phyloP scores from a whole-genome alignment of 2,329 filamentous ascomycete genomes.

The Pseudodiploospora longispora region DNA sequence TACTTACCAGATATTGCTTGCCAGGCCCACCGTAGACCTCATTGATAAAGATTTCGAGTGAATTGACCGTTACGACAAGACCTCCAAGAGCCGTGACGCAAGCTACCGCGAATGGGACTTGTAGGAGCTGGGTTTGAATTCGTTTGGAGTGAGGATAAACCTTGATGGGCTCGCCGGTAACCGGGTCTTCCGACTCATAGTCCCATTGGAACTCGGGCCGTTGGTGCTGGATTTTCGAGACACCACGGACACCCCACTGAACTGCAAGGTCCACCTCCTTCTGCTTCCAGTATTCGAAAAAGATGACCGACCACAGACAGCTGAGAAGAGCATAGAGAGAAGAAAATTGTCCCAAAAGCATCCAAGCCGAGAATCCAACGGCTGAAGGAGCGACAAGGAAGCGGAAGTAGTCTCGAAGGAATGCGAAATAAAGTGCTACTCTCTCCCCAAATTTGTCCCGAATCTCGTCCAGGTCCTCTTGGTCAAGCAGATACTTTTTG shows the following conservation, averaged over 20 bases:
- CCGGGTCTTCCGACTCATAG: conserved; percentile 64
- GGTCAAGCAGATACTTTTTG: conserved; percentile 58
- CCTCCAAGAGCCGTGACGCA: conserved; percentile 67
- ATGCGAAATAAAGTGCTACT: conserved; percentile 93
- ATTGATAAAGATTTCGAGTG: conserved; percentile 90
- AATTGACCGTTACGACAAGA: conserved; percentile 80
- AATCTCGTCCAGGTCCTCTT: conserved; percentile 63
- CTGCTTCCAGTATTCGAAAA: conserved; percentile 94
- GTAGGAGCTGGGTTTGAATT: conserved; percentile 66
- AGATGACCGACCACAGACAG: conserved; percentile 79
- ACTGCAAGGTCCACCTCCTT: conserved; percentile 81
- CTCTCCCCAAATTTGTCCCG: conserved; percentile 71
- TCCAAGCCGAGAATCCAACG: conserved; percentile 69
- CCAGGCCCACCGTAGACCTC: conserved; percentile 88
- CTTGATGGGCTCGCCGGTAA: conserved; percentile 71
- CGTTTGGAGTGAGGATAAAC: conserved; percentile 71
- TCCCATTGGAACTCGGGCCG: conserved; percentile 74
- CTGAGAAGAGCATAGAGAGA: conserved; percentile 70
- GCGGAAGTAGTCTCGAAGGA: conserved; percentile 81
- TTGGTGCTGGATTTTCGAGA: conserved; percentile 71
- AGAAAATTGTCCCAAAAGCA: conserved; percentile 79
- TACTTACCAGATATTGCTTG: conserved; percentile 69
- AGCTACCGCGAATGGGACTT: conserved; percentile 74
- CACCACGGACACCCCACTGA: conserved; percentile 80
- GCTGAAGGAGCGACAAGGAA: conserved; percentile 77